Percentiles rank a stretch among this genome's conserved stretches.
Evolutionary conservation across 1,139 yeast genomes (phyloP).

Genomic region (Scheffersomyces segobiensis): DNA sequence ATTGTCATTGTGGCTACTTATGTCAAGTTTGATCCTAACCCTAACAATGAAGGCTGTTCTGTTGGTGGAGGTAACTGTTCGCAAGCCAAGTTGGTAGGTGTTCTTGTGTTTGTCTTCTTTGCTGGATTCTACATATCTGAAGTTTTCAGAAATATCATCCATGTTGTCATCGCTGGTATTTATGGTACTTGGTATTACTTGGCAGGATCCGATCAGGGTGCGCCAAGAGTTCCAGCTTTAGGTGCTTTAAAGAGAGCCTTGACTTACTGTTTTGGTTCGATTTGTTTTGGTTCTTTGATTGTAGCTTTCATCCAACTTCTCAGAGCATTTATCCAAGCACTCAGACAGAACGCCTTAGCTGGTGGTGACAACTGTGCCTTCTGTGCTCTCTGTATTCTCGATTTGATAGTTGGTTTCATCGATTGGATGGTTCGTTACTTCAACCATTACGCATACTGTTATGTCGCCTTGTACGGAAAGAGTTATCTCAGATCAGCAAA

Average conservation of each 20-base stretch:
- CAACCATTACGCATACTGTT: conserved; percentile 88
- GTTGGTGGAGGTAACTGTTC: conserved; percentile 69
- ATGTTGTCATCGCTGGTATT: conserved; percentile 80
- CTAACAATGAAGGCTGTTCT: conserved; percentile 35
- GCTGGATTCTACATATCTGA: conserved; percentile 87
- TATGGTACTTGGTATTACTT: conserved; percentile 92
- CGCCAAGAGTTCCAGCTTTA: conserved; percentile 77
- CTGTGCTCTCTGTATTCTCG: conserved; percentile 55
- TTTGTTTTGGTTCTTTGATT: conserved; percentile 83
- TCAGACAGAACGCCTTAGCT: conserved; percentile 55
- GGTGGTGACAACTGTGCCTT: conserved; percentile 58
- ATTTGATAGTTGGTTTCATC: conserved; percentile 60
- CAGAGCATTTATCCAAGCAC: conserved; percentile 47
- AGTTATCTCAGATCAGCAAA: conserved; percentile 73
- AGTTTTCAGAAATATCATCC: conserved; percentile 81
- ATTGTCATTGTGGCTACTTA: conserved; percentile 73
- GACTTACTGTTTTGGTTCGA: conserved; percentile 87
- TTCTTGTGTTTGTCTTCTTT: conserved; percentile 69
- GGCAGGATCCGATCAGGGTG: conserved; percentile 74
- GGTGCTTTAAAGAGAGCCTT: conserved; percentile 82
- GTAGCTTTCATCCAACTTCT: conserved; percentile 73
- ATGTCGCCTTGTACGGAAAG: conserved; percentile 84
- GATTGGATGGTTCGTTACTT: conserved; percentile 85
- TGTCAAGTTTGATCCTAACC: conserved; percentile 60
- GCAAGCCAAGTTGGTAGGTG: conserved; percentile 64